phyloP scores from a whole-genome alignment of 305 asterid genomes.

The Rubia occidens region DNA sequence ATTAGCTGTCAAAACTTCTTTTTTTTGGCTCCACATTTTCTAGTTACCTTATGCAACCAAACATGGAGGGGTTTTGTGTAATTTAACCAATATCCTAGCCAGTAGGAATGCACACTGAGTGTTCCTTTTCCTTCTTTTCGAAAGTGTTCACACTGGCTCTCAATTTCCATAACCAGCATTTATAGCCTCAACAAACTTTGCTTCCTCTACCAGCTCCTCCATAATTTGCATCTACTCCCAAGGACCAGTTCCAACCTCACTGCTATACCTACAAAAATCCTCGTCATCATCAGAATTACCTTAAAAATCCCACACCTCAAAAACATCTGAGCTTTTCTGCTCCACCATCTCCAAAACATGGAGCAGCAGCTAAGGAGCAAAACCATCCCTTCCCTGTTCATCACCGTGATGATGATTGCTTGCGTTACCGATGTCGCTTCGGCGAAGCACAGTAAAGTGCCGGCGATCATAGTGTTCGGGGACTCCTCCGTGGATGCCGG shows the following conservation, averaged over 20 bases:
- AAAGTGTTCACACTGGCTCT: neutral
- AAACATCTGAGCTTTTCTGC: neutral
- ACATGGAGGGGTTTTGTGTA: neutral
- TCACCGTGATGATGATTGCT: neutral
- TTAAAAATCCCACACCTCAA: neutral
- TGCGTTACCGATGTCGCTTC: constrained; percentile 4
- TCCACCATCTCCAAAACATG: neutral
- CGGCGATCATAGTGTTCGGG: constrained; percentile 89
- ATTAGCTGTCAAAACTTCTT: no score
- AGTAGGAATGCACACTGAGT: constrained; percentile 3
- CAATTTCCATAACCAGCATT: constrained; percentile 8
- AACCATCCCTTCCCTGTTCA: neutral
- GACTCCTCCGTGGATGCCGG: constrained; percentile 95
- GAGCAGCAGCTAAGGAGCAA: neutral
- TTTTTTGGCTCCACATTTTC: no score
- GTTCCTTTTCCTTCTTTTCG: neutral
- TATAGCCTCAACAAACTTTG: constrained; percentile 21
- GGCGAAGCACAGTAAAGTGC: constrained; percentile 28
- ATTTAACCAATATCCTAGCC: neutral
- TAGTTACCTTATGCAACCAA: no score
- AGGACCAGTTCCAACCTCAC: neutral
- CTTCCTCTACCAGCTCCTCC: constrained; percentile 4
- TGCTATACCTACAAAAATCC: neutral
- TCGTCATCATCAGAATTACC: neutral
- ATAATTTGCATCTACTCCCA: neutral